Percentiles rank a stretch among this genome's conserved stretches.
These are phyloP conservation scores for Fraxinus ornus DNA, from an alignment of 305 asterid species.

Conservation along the genomic window DNA sequence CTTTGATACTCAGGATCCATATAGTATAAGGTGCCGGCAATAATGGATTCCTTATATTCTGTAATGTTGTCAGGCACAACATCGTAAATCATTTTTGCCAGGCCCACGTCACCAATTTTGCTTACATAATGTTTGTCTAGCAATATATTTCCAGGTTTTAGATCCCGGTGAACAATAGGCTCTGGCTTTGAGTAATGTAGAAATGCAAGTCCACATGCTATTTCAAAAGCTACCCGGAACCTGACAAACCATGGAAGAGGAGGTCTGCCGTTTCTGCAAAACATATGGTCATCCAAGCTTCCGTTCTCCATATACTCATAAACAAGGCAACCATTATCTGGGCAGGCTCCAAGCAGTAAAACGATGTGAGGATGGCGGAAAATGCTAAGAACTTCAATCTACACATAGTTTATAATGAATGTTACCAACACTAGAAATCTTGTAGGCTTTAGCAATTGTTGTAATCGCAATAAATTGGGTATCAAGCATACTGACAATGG, in stretches of 20 bases:
- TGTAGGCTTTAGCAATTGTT: background rate
- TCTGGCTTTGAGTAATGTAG: conserved; percentile 76
- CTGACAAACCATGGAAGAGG: conserved; percentile 74
- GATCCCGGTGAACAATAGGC: conserved; percentile 82
- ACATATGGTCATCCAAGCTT: conserved; percentile 66
- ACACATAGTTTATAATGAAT: conserved; percentile 17
- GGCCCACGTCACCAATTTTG: conserved; percentile 89
- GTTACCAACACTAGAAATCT: conserved; percentile 12
- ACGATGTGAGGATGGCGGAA: conserved; percentile 78
- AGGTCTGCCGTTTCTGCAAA: conserved; percentile 34
- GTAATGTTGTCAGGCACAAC: conserved; percentile 70
- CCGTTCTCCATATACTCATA: conserved; percentile 90
- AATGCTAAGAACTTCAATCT: conserved; percentile 88
- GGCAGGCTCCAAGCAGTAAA: conserved; percentile 83
- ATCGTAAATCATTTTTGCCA: conserved; percentile 68
- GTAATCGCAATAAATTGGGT: background rate
- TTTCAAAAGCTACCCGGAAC: conserved; percentile 75
- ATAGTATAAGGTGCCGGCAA: conserved; percentile 81
- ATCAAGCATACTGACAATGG: background rate
- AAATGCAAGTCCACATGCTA: conserved; percentile 88
- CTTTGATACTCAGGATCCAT: conserved; percentile 93
- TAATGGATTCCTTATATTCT: conserved; percentile 64
- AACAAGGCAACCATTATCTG: conserved; percentile 73
- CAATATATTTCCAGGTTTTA: conserved; percentile 87
- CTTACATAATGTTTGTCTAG: conserved; percentile 57